Base-by-base conservation (phyloP, 495 filamentous ascomycete species). In the Annulohypoxylon stygium region DNA sequence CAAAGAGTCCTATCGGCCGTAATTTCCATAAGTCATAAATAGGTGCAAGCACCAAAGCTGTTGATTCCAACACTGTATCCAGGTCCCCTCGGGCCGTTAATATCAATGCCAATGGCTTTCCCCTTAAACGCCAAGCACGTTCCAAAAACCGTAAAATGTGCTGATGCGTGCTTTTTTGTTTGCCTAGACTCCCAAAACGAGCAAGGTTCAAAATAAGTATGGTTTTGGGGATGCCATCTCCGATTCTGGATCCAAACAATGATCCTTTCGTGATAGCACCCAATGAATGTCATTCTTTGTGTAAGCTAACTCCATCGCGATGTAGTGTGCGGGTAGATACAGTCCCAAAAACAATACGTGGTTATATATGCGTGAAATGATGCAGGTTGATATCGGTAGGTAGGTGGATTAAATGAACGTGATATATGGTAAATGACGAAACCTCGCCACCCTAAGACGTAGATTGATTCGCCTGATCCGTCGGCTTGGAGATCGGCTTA, bases 121-220 rank as follows among this genome's bases (percentile, higher is more conserved):
- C 63, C 61, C 57, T 58, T 14, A 75, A 75, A 75, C 72, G 70
- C 72, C 72, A 37, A 70, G 64, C 62, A 68, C 72, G 20, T 39
- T 23, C 34, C 37, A 41, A 50, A 50, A 50, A 67, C 20, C 30
- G 48, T 58, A 11, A 59, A 64, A 64, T 59, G 50, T 71, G 67
- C 70, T 67, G 50, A 73, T 73, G 60, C 64, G 65, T 75, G 67
- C 72, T 75, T 71, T 45, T 75, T 75, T 71, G 16, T 75, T 75
- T 68, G 67, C 64, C 54, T 25, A 45, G 30, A 39, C 57, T 41
- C 62, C 67, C 51, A 54, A 43, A 61, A 37, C 41, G 23, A 59
- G 43, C 43, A 36, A 67, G 37, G 53, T 45, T 25, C 20, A 60
- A 60, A 43, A 36, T 47, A 47, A 67, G 34, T 64, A 70, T 67